Evolutionary conservation across 2,329 filamentous ascomycete species (phyloP).

Genomic region (Alternaria angustiovoidea): DNA sequence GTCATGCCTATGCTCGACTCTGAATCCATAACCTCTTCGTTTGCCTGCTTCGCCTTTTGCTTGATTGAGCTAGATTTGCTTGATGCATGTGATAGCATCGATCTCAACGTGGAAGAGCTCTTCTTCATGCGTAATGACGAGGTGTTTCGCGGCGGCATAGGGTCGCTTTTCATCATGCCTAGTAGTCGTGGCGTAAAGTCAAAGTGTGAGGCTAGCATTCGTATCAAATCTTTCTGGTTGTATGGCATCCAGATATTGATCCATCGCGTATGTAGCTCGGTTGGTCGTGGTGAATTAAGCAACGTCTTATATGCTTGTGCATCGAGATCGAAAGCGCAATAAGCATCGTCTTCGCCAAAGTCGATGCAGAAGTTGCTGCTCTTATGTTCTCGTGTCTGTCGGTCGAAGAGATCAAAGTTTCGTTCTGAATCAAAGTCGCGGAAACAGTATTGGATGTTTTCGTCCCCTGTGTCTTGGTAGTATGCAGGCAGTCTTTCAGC

Average conservation of each 20-base stretch:
- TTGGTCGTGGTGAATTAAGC: conserved; percentile 53
- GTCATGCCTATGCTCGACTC: conserved; percentile 49
- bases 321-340: conserved; percentile 64
- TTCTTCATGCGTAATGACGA: conserved; percentile 31
- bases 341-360: conserved; percentile 65
- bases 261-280: conserved; percentile 69
- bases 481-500: conserved; percentile 45
- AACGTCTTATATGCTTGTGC: conserved; percentile 52
- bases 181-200: conserved; percentile 72
- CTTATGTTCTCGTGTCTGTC: conserved; percentile 50
- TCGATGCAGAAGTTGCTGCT: conserved; percentile 71
- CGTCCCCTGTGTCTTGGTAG: conserved; percentile 46
- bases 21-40: conserved; percentile 32
- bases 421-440: conserved; percentile 62
- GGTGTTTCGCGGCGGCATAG: conserved; percentile 44
- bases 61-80: conserved; percentile 28
- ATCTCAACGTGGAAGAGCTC: conserved; percentile 44
- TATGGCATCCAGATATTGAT: conserved; percentile 78
- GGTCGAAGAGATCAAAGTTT: conserved; percentile 57
- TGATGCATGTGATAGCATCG: conserved; percentile 39
- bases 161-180: conserved; percentile 69
- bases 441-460: conserved; percentile 53
- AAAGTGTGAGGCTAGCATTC: conserved; percentile 67
- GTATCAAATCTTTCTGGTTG: conserved; percentile 64
- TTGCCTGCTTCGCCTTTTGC: conserved; percentile 18